Evolutionary conservation across 352 stramenopile species (phyloP).

Genomic region (Phytopythium vexans): DNA sequence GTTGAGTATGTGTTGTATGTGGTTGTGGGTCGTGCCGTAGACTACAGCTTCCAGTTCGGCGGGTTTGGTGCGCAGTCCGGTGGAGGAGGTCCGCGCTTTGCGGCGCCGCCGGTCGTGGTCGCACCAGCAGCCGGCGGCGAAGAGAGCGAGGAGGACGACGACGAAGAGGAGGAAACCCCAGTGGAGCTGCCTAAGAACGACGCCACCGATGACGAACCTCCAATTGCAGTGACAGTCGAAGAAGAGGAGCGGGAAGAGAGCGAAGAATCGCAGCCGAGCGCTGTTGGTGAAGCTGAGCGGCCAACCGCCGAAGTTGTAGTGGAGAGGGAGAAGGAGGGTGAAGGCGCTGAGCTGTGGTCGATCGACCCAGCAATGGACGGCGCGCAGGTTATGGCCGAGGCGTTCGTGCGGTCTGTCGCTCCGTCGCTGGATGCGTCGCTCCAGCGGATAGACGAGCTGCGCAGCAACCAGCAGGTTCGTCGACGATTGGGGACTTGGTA

Average conservation of each 20-base stretch:
- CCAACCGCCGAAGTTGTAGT: background rate
- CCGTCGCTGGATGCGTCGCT: conserved; percentile 68
- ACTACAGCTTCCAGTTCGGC: conserved; percentile 54
- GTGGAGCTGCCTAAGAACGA: no score
- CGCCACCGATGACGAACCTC: no score
- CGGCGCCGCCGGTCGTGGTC: conserved; percentile 18
- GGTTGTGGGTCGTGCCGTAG: conserved; percentile 7
- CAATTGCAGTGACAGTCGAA: background rate
- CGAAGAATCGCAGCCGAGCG: conserved; percentile 18
- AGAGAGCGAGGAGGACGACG: conserved; percentile 26
- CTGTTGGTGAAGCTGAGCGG: background rate
- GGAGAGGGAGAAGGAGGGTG: background rate
- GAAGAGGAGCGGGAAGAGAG: conserved; percentile 14
- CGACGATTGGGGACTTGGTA: background rate
- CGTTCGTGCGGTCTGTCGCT: conserved; percentile 47
- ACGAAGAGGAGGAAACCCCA: conserved; percentile 28
- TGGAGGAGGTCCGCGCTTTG: conserved; percentile 22
- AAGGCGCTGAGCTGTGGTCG: conserved; percentile 27
- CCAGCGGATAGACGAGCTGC: conserved; percentile 67
- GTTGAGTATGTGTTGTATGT: background rate
- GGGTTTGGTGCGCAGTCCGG: conserved; percentile 24
- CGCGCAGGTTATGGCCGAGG: conserved; percentile 47
- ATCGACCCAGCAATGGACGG: conserved; percentile 43
- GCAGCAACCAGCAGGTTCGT: conserved; percentile 31
- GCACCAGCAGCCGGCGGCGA: conserved; percentile 10